Evolutionary conservation across 768 basidiomycete species (phyloP), one percentile per base, ranked within the genome.

Genomic region (Dacryopinax primogenitus): DNA sequence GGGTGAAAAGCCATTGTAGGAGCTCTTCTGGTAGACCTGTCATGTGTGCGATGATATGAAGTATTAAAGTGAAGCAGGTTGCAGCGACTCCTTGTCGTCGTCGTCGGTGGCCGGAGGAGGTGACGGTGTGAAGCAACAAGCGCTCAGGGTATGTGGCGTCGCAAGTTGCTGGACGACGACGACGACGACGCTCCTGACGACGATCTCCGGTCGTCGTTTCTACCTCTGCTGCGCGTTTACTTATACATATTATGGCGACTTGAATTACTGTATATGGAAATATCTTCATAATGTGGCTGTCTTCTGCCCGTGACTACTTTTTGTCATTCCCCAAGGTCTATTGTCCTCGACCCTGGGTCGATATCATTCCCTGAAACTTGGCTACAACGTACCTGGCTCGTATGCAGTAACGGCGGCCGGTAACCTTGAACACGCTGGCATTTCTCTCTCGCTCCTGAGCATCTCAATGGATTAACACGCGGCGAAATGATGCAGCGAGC

Each of bases 1-100:
- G 67, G 44, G 84, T 78, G 70, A 91, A 90, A 0, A 88, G 70
- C 89, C 89, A 91, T 76, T 91, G 89, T 3, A 58, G 13, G 13
- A 58, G 26, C 30, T 58, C 51, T 23, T 58, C 51, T 30, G 51
- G 51, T 6, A 58, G 51, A 15, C 3, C 9, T 3, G 51, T 7
- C 51, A 58, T 58, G 37, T 30, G 26, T 15, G 11, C 30, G 12
- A 9, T 6, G 30, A 58, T 13, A 47, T 21, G 45, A 7, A n/a
- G 51, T 6, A 26, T 15, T 7, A 44, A 15, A 23, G 41, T 4
- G 41, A 18, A 3, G 18, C 18, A 23, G 7, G 41, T 6, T 44
- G 41, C 6, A 18, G 36, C 9, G 36, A 23, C 41, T n/a, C n/a
- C n/a, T n/a, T n/a, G 41, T 6, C 18, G 41, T 23, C 4, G 51